A percentile compares a stretch with the other conserved stretches of the same genome.
phyloP scores from a whole-genome alignment of 768 basidiomycete species.

The Phlegmacium glaucopus region DNA sequence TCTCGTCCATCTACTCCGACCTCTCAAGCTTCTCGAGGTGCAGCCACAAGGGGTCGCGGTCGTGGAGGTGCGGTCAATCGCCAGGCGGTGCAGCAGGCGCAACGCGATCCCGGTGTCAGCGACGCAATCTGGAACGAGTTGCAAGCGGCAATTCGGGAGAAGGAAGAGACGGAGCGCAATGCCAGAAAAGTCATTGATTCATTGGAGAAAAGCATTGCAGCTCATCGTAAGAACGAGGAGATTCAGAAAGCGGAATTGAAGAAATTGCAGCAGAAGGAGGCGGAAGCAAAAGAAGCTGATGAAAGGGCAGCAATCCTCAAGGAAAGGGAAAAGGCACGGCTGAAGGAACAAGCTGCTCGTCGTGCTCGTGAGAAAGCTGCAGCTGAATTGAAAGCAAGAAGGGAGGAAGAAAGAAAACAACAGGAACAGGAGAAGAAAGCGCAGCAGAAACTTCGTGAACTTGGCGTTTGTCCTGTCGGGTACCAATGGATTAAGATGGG shows the following conservation, averaged over 20 bases:
- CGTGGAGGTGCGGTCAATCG: neutral
- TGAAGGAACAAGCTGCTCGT: neutral
- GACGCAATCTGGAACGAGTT: conserved; percentile 51
- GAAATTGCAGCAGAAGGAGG: neutral
- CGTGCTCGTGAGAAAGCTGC: neutral
- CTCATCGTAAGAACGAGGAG: neutral
- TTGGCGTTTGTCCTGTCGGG: neutral
- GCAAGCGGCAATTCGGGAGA: conserved; percentile 29
- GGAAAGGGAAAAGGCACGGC: neutral
- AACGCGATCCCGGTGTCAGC: conserved; percentile 46
- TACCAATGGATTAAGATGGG: neutral
- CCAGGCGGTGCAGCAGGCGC: neutral
- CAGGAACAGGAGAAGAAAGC: neutral
- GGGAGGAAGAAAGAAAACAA: neutral
- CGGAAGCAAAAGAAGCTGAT: neutral
- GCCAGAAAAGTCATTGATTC: conserved; percentile 51
- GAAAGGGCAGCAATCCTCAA: neutral
- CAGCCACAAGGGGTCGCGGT: conserved; percentile 38
- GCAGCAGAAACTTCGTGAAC: neutral
- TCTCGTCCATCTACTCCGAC: neutral
- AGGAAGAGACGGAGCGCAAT: neutral
- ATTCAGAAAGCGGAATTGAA: neutral
- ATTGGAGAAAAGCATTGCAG: conserved; percentile 1
- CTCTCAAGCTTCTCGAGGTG: conserved; percentile 34
- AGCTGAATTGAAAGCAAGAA: neutral